A percentile compares a stretch with the other conserved stretches of the same genome.
Conservation (phyloP, 805 yeast genomes). For the Starmerella scarabaei region DNA sequence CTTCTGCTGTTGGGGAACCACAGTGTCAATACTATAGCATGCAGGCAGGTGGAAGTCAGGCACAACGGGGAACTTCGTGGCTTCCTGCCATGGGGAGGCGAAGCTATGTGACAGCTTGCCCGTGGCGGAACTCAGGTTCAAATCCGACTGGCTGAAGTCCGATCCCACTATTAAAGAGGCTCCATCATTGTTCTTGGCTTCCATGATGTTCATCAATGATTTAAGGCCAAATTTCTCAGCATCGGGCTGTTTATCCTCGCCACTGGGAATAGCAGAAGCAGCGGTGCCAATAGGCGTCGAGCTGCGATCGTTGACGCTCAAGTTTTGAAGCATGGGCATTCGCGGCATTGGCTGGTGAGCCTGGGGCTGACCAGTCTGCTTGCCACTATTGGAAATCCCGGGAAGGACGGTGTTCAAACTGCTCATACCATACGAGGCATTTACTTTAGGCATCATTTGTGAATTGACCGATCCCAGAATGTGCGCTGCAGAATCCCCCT, state of each 20-base stretch:
- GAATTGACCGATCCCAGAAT: conserved; percentile 18
- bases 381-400: conserved; percentile 6
- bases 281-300: background rate
- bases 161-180: conserved; percentile 61
- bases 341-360: too few relatives aligned
- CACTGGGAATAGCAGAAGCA: background rate
- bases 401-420: conserved; percentile 19
- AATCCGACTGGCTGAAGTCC: conserved; percentile 54
- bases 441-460: conserved; percentile 19
- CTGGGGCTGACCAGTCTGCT: background rate
- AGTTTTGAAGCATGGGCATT: conserved; percentile 7
- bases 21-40: conserved; percentile 35
- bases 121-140: conserved; percentile 37
- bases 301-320: background rate
- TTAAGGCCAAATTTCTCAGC: conserved; percentile 55
- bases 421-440: conserved; percentile 16
- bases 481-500: conserved; percentile 7
- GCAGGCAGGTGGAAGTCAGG: conserved; percentile 63
- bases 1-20: conserved; percentile 34
- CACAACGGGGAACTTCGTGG: conserved; percentile 78
- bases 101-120: conserved; percentile 46
- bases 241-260: conserved; percentile 24
- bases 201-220: conserved; percentile 47
- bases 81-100: conserved; percentile 92
- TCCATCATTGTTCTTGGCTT: conserved; percentile 50